Percentiles rank a stretch among this genome's conserved stretches.
These are phyloP conservation scores for Austroboletus festivus DNA, from an alignment of 768 basidiomycete species.

Conservation along the genomic window DNA sequence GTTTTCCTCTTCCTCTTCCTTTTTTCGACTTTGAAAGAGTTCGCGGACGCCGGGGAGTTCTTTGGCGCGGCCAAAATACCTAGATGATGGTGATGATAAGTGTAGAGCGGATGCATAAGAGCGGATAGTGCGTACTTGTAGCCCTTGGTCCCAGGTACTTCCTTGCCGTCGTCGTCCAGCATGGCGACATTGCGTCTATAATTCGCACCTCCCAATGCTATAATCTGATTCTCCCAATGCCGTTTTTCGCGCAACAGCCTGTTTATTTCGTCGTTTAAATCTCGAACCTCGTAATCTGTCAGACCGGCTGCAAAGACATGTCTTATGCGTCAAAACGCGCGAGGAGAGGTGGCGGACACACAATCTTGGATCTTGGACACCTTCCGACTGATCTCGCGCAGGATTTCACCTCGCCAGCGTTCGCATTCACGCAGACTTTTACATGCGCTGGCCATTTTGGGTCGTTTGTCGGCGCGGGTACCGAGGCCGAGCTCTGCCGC, in stretches of 20 bases:
- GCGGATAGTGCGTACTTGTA: slow-evolving; percentile 70
- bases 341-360: slow-evolving; percentile 34
- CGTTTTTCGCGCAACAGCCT: slow-evolving; percentile 90
- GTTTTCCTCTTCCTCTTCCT: slow-evolving; percentile 88
- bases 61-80: slow-evolving; percentile 96
- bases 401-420: slow-evolving; percentile 92
- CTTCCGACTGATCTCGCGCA: slow-evolving; percentile 92
- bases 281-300: slow-evolving; percentile 93
- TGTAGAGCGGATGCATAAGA: background rate
- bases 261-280: slow-evolving; percentile 98
- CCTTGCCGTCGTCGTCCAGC: slow-evolving; percentile 92
- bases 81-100: slow-evolving; percentile 26
- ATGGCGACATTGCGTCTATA: slow-evolving; percentile 92
- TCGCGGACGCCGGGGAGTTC: slow-evolving; percentile 94
- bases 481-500: slow-evolving; percentile 93
- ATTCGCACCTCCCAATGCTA: slow-evolving; percentile 94
- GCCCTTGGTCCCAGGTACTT: slow-evolving; percentile 94
- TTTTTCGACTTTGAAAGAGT: slow-evolving; percentile 84
- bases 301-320: slow-evolving; percentile 61
- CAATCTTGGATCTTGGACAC: slow-evolving; percentile 98
- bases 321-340: too few relatives aligned
- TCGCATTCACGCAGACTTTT: slow-evolving; percentile 93
- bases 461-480: slow-evolving; percentile 78
- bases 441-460: slow-evolving; percentile 87
- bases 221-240: slow-evolving; percentile 98